phyloP scores from a whole-genome alignment of 805 yeast species.

The Kodamaea kakaduensis region DNA sequence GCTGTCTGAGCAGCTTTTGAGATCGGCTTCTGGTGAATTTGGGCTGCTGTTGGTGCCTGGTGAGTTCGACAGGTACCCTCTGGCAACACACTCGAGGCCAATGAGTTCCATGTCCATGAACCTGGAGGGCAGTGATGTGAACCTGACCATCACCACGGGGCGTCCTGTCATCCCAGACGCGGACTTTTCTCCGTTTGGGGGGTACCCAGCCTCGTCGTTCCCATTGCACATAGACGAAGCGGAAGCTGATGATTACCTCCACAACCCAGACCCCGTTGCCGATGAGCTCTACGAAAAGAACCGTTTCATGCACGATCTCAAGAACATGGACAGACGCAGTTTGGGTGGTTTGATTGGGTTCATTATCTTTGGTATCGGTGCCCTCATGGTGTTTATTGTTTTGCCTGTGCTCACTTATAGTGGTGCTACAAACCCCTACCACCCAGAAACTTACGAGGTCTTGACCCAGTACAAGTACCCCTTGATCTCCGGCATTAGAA shows the following conservation, averaged over 20 bases:
- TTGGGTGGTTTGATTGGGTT: constrained; percentile 61
- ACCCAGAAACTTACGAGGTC: constrained; percentile 36
- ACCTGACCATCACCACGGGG: constrained; percentile 17
- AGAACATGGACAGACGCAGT: constrained; percentile 61
- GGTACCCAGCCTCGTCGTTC: constrained; percentile 89
- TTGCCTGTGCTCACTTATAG: constrained; percentile 83
- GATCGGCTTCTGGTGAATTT: not conserved
- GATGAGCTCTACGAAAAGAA: constrained; percentile 83
- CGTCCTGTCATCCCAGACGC: constrained; percentile 42
- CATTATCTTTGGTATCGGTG: constrained; percentile 54
- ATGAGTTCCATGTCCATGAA: constrained; percentile 11
- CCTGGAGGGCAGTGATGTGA: constrained; percentile 13
- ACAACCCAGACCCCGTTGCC: constrained; percentile 92
- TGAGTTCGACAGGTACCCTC: constrained; percentile 18
- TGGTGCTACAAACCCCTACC: constrained; percentile 44
- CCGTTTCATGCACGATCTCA: constrained; percentile 60
- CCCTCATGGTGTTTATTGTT: constrained; percentile 64
- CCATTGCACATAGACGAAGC: constrained; percentile 90
- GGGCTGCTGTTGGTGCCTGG: constrained; percentile 11
- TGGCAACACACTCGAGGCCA: constrained; percentile 13
- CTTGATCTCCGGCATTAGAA: constrained; percentile 32
- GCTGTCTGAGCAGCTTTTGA: constrained; percentile 2
- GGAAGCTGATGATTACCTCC: constrained; percentile 92
- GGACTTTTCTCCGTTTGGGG: constrained; percentile 90
- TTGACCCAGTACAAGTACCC: constrained; percentile 45